These are phyloP conservation scores for Hippophae rhamnoides DNA, from an alignment of 306 rosid genomes.

Conservation along the genomic window DNA sequence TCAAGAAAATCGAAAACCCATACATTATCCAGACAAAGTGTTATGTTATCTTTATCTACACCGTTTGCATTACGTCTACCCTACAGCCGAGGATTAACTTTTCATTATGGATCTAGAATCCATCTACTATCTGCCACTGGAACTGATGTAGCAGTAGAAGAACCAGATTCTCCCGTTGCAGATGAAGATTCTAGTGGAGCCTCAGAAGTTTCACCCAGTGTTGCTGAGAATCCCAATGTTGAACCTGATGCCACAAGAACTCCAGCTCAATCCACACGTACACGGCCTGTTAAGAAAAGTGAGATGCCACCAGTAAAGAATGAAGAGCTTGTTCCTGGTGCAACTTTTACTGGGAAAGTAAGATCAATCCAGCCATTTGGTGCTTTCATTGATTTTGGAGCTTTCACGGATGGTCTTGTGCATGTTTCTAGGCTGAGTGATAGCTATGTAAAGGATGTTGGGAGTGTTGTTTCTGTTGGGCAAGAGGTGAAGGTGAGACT, in stretches of 20 bases:
- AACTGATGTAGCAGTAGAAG: slow-evolving; percentile 68
- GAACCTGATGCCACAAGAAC: slow-evolving; percentile 32
- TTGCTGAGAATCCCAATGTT: slow-evolving; percentile 33
- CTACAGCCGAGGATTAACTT: slow-evolving; percentile 29
- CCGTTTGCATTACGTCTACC: slow-evolving; percentile 41
- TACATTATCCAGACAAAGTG: slow-evolving; percentile 34
- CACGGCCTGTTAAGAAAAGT: slow-evolving; percentile 69
- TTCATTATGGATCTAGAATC: slow-evolving; percentile 39
- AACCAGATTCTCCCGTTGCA: slow-evolving; percentile 40
- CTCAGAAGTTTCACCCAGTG: slow-evolving; percentile 33
- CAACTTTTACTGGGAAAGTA: slow-evolving; percentile 87
- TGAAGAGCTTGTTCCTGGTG: slow-evolving; percentile 80
- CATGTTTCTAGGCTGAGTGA: slow-evolving; percentile 93
- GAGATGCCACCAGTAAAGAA: slow-evolving; percentile 78
- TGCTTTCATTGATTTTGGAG: slow-evolving; percentile 92
- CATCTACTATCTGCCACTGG: slow-evolving; percentile 49
- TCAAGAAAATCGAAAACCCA: slow-evolving; percentile 39
- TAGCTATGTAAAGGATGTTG: slow-evolving; percentile 71
- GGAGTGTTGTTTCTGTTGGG: slow-evolving; percentile 80
- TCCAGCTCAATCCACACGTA: slow-evolving; percentile 38
- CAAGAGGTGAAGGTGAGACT: slow-evolving; percentile 95
- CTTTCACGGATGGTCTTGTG: slow-evolving; percentile 91
- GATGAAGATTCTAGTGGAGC: slow-evolving; percentile 38
- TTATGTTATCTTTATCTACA: slow-evolving; percentile 45
- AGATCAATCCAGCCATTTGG: slow-evolving; percentile 91